Evolutionary conservation across 2,329 filamentous ascomycete species (phyloP), one percentile per base, ranked within the genome.

Genomic region (Polychaeton citri): DNA sequence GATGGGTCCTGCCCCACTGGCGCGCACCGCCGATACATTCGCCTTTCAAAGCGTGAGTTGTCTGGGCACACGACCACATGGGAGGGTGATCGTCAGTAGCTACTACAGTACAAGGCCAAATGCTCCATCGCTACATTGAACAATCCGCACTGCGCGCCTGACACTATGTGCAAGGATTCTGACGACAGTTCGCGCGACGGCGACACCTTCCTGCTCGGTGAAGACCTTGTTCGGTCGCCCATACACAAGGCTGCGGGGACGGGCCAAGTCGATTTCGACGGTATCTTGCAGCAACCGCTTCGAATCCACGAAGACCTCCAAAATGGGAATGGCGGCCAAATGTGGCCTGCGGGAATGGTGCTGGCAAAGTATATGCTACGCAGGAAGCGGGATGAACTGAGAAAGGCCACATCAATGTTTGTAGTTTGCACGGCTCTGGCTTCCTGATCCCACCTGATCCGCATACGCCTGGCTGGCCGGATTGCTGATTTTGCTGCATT

Each of bases 261-360:
- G n/a, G 69, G 65, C 3, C 53, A 52, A 17, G 54, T 76, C 13
- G 65, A 70, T 21, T 90, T 96, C 52, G 79, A 81, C 43, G 80
- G 82, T 26, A 70, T 90, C 35, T 68, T 95, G 21, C 60, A 67
- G 15, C 21, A 48, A 15, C 64, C 71, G 33, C 69, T 96, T 42
- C 68, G 72, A 41, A 72, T 96, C 12, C 81, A 83, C 51, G 86
- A 95, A 58, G 87, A 96, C 59, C 71, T 94, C 33, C 75, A 74
- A 38, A 75, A 82, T 43, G 90, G 90, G 41, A 96, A 90, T 58
- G 90, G 90, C 33, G 90, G 90, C 2, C 83, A 92, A 60, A 71
- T 92, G 8, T 96, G 90, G 90, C 88, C 87, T 3, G 88, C 88
- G 1, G 90, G 90, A 8, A 81, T 93, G 76, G 74, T 90, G 12